These are phyloP conservation scores for Thalassiosira profunda DNA, from an alignment of 108 stramenopile genomes.

Conservation along the genomic window DNA sequence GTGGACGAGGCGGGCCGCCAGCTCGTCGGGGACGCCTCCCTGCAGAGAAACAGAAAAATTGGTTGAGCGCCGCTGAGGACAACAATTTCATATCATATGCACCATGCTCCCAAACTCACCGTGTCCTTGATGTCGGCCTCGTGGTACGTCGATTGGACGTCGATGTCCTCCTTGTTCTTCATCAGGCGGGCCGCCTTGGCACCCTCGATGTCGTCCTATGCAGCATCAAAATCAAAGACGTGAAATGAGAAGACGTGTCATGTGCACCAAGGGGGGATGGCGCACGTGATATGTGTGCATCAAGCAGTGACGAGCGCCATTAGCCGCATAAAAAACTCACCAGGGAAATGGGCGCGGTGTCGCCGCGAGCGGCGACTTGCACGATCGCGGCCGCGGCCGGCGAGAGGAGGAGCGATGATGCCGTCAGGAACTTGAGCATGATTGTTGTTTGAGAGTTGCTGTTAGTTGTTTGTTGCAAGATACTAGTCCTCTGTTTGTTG, in stretches of 20 bases:
- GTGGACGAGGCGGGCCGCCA: conserved; percentile 31
- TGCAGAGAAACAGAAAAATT: not conserved
- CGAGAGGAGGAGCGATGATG: conserved; percentile 1
- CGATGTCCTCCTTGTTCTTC: conserved; percentile 44
- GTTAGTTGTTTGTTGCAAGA: no score
- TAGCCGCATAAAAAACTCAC: conserved; percentile 3
- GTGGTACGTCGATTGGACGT: conserved; percentile 46
- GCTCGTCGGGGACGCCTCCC: conserved; percentile 32
- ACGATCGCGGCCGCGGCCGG: not conserved
- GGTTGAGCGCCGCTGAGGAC: not conserved
- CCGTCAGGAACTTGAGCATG: no score
- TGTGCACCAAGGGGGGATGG: no score
- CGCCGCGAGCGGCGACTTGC: not conserved
- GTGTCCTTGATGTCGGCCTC: conserved; percentile 43
- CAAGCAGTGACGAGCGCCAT: not conserved
- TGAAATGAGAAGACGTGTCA: not conserved
- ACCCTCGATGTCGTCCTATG: conserved; percentile 31
- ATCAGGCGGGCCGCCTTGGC: conserved; percentile 43
- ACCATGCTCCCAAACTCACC: conserved; percentile 2
- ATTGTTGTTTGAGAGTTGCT: no score
- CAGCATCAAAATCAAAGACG: not conserved
- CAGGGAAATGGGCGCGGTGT: conserved; percentile 21
- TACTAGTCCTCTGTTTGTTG: no score
- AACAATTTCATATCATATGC: not conserved
- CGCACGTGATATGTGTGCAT: not conserved